A percentile compares a stretch with the other conserved stretches of the same genome.
Evolutionary conservation across 169 alveolate genomes (phyloP).

Genomic region (Plasmodium ovale): DNA sequence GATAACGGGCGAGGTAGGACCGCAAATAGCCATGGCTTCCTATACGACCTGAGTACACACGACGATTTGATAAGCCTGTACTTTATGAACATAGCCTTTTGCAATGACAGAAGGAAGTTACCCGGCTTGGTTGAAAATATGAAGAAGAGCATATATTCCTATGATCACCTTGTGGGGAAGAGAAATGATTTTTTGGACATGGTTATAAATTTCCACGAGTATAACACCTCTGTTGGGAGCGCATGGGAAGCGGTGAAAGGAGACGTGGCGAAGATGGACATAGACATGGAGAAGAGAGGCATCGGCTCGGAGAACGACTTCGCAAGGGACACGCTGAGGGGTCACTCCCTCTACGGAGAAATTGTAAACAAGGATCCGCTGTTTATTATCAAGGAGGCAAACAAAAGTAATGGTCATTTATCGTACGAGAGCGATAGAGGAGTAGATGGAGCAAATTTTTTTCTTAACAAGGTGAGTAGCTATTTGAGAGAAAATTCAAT

Average conservation of each 20-base stretch:
- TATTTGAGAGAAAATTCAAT: conserved; percentile 12
- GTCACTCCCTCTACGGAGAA: neutral
- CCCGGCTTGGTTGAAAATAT: neutral
- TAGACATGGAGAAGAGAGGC: neutral
- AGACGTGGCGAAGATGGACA: neutral
- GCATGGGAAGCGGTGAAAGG: neutral
- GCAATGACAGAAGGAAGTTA: conserved; percentile 1
- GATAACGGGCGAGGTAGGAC: no score
- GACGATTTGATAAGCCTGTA: conserved; percentile 17
- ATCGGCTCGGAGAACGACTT: neutral
- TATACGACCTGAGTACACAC: neutral
- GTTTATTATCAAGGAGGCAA: neutral
- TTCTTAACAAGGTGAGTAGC: neutral
- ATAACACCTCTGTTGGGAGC: neutral
- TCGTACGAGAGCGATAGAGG: neutral
- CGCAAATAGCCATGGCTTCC: no score
- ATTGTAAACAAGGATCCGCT: neutral
- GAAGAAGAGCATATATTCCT: neutral
- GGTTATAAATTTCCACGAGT: neutral
- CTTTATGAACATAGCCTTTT: conserved; percentile 14
- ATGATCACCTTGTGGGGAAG: neutral
- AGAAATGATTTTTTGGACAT: neutral
- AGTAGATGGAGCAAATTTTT: neutral
- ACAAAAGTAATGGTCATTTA: neutral
- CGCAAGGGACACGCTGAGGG: neutral